phyloP scores from a whole-genome alignment of 345 rosid species.

The Lepidium africanum region DNA sequence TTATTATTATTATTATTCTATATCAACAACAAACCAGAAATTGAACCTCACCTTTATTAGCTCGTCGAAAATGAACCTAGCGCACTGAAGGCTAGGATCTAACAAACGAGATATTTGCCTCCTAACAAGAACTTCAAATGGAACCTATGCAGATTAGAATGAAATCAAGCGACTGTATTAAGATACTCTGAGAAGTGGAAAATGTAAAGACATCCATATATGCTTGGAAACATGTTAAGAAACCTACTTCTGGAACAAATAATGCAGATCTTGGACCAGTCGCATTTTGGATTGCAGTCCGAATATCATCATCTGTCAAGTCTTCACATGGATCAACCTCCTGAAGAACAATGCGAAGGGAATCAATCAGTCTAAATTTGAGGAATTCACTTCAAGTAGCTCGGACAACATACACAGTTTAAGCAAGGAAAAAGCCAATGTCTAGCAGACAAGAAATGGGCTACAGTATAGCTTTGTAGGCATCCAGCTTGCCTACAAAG shows the following conservation, averaged over 20 bases:
- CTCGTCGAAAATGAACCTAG: constrained; percentile 57
- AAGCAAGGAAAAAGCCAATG: neutral
- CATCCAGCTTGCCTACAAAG: neutral
- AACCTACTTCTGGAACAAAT: constrained; percentile 59
- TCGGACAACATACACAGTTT: neutral
- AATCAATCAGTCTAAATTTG: constrained; percentile 11
- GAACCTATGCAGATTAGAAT: constrained; percentile 35
- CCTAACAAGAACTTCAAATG: constrained; percentile 64
- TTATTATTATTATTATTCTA: neutral
- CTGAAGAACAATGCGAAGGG: constrained; percentile 22
- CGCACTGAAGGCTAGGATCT: constrained; percentile 68
- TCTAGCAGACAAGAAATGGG: neutral
- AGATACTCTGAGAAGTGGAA: neutral
- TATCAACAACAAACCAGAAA: constrained; percentile 41
- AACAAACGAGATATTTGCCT: constrained; percentile 54
- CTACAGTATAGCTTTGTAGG: neutral
- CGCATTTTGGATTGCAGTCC: constrained; percentile 57
- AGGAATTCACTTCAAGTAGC: neutral
- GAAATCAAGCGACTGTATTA: neutral
- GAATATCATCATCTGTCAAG: constrained; percentile 58
- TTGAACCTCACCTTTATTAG: constrained; percentile 46
- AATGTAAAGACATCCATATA: neutral
- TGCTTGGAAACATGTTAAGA: neutral
- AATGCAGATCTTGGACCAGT: constrained; percentile 51
- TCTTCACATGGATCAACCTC: constrained; percentile 66